Percentiles rank a stretch among this genome's conserved stretches.
Conservation (phyloP, 495 filamentous ascomycete genomes). For the Chaetomium fimeti region DNA sequence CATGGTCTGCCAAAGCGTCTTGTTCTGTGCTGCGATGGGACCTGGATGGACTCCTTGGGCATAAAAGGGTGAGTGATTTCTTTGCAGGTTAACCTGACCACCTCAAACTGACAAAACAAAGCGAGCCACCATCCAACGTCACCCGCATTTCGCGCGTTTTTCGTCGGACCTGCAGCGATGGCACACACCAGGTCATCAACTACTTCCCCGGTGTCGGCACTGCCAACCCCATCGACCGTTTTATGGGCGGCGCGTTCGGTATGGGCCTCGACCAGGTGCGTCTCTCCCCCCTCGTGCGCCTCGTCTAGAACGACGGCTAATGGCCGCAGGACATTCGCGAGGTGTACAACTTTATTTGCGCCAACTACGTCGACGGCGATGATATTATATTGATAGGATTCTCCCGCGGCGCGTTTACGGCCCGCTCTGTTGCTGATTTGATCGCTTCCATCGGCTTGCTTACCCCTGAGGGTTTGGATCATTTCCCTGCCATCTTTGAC, state of each 20-base stretch:
- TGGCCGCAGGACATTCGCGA: slow-evolving; percentile 53
- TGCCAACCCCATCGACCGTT: slow-evolving; percentile 42
- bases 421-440: slow-evolving; percentile 59
- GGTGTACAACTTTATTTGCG: slow-evolving; percentile 62
- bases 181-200: slow-evolving; percentile 42
- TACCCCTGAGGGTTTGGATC: slow-evolving; percentile 58
- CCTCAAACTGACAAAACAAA: slow-evolving; percentile 12
- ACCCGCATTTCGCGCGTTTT: slow-evolving; percentile 44
- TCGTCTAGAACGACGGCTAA: slow-evolving; percentile 10
- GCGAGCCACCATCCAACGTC: slow-evolving; percentile 46
- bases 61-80: slow-evolving; percentile 26
- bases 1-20: slow-evolving; percentile 31
- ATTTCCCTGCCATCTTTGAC: slow-evolving; percentile 58
- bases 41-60: slow-evolving; percentile 42
- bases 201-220: slow-evolving; percentile 50
- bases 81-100: neutral
- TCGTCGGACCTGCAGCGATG: slow-evolving; percentile 35
- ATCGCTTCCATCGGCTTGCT: slow-evolving; percentile 60
- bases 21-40: slow-evolving; percentile 40
- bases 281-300: neutral
- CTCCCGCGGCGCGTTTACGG: slow-evolving; percentile 68
- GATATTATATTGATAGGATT: slow-evolving; percentile 68
- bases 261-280: slow-evolving; percentile 37
- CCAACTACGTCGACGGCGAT: slow-evolving; percentile 63
- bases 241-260: slow-evolving; percentile 52